phyloP scores from a whole-genome alignment of 2,329 filamentous ascomycete species.

The Pseudocercospora fuligena region DNA sequence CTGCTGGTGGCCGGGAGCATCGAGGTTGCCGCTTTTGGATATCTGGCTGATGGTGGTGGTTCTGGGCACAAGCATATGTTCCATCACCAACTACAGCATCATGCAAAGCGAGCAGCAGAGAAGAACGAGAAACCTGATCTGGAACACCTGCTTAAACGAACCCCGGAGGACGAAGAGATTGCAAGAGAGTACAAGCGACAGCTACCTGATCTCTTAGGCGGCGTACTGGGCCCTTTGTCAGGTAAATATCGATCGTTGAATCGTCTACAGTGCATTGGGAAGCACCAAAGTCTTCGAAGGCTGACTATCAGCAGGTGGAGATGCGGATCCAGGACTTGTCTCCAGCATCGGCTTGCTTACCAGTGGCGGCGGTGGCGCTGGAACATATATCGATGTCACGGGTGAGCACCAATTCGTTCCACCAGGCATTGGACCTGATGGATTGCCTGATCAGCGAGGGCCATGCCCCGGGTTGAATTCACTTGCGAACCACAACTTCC shows the following conservation, averaged over 20 bases:
- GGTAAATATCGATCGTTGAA: background rate
- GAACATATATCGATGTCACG: background rate
- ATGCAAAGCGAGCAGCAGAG: background rate
- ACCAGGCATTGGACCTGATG: background rate
- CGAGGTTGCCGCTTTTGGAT: background rate
- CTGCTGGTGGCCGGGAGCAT: background rate
- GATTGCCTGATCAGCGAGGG: constrained; percentile 11
- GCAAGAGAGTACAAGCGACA: constrained; percentile 2
- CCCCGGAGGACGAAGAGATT: background rate
- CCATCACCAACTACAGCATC: background rate
- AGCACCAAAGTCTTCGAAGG: background rate
- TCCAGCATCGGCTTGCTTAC: background rate
- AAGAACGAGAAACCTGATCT: background rate
- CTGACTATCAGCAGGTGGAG: background rate
- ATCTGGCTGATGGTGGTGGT: background rate
- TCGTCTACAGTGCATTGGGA: background rate
- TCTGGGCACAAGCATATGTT: constrained; percentile 2
- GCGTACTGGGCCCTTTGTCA: background rate
- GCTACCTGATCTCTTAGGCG: background rate
- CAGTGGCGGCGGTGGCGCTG: background rate
- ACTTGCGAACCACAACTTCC: constrained; percentile 7
- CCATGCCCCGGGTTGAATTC: constrained; percentile 7
- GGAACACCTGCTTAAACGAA: background rate
- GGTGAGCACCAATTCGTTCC: background rate
- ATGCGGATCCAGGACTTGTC: background rate